These are phyloP conservation scores for Liquidambar formosana DNA, from an alignment of 164 flowering plant genomes.

Conservation along the genomic window DNA sequence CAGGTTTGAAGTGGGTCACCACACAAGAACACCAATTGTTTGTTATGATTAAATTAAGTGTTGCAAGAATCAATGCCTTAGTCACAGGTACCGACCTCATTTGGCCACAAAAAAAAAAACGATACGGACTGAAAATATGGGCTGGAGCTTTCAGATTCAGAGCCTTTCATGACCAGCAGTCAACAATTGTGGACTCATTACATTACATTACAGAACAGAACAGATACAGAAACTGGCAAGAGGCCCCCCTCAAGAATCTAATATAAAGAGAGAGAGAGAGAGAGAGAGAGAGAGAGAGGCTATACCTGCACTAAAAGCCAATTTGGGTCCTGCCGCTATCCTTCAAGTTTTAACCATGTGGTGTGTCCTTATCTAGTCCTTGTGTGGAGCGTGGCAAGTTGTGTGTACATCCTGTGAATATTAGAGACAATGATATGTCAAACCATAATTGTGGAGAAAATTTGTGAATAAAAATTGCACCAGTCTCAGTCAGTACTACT, in stretches of 20 bases:
- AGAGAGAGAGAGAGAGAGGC: neutral
- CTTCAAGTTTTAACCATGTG: slow-evolving; percentile 12
- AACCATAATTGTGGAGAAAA: too few species aligned
- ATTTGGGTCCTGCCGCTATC: neutral
- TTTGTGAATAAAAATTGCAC: too few species aligned
- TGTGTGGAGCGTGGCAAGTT: too few species aligned
- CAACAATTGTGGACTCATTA: slow-evolving; percentile 1
- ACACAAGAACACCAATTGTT: neutral
- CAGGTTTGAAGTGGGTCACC: neutral
- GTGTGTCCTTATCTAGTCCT: neutral
- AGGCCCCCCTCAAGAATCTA: slow-evolving; percentile 14
- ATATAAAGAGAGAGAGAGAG: slow-evolving; percentile 2
- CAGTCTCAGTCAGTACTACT: too few species aligned
- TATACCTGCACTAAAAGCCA: slow-evolving; percentile 7
- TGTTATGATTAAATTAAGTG: neutral
- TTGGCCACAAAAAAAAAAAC: slow-evolving; percentile 8
- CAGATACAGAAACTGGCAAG: neutral
- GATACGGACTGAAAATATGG: slow-evolving; percentile 8
- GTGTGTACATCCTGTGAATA: too few species aligned
- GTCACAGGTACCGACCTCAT: neutral
- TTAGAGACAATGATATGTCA: too few species aligned
- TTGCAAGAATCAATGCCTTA: neutral
- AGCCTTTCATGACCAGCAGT: slow-evolving; percentile 3
- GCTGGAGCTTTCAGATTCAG: neutral
- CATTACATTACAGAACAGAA: neutral